Evolutionary conservation across 805 yeast species (phyloP), one percentile per base, ranked within the genome.

Genomic region (Metschnikowia koreensis): DNA sequence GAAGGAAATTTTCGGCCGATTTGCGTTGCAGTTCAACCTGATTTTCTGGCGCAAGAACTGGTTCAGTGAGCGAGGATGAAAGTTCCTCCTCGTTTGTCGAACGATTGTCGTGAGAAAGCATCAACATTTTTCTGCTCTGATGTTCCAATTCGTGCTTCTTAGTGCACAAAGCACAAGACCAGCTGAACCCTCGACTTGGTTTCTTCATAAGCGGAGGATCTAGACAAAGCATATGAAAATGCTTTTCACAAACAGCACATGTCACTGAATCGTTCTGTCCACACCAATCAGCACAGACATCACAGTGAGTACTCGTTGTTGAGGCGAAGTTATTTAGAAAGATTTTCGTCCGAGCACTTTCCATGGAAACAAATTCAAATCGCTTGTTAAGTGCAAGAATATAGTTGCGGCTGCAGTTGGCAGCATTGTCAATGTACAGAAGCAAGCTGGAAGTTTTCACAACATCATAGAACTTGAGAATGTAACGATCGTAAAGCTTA

Each of bases 111-210:
- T 68, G 70, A 12, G 75, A 68, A 41, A 74, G 65, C 78, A 74
- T 74, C 50, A 74, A 52, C 48, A 66, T 66, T 37, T 67, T 68
- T 58, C 66, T 76, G 57, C 66, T 66, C 49, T 69, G 73, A 50
- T 73, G 66, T 50, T 72, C 75, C 33, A 69, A 55, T 44, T 83
- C 86, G 47, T 80, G 78, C 33, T 73, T 77, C 58, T 81, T 80
- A n/a, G 85, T 76, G 70, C 97, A 91, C 6, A 73, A 65, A 29
- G 89, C 92, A 73, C 97, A 91, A 27, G 89, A 80, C 97, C 97
- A 92, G 8, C 90, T 88, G 64, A 89, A 87, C 1, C 96, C 97
- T 51, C 96, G 72, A 41, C 88, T 84, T 1, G 97, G 97, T 61
- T 88, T 88, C 56, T 81, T 81, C 47, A 80, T 65, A 38, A 90